These are phyloP conservation scores for Cucumis melo DNA, from an alignment of 306 rosid species.

Conservation along the genomic window DNA sequence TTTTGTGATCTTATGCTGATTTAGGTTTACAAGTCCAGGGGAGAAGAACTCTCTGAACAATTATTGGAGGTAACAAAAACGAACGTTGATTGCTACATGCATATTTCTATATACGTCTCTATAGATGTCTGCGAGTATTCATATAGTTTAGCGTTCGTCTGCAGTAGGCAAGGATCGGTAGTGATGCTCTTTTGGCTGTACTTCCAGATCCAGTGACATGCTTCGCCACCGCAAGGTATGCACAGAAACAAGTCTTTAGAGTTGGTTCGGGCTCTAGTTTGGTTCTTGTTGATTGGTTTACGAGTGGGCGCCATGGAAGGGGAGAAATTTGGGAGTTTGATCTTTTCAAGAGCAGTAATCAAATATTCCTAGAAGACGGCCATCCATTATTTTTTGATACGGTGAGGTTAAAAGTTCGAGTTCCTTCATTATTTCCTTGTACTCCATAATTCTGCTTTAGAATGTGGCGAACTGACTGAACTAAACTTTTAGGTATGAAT, in stretches of 20 bases:
- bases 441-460: neutral
- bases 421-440: neutral
- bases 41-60: slow-evolving; percentile 59
- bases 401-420: slow-evolving; percentile 26
- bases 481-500: neutral
- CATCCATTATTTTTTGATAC: slow-evolving; percentile 72
- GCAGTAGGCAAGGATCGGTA: slow-evolving; percentile 78
- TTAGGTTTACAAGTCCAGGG: slow-evolving; percentile 76
- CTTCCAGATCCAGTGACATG: slow-evolving; percentile 98
- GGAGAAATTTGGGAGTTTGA: slow-evolving; percentile 95
- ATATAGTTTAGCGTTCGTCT: slow-evolving; percentile 8
- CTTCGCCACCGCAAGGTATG: slow-evolving; percentile 80
- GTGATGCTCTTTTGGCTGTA: slow-evolving; percentile 60
- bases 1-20: neutral
- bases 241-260: slow-evolving; percentile 72
- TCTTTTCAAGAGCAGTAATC: slow-evolving; percentile 64
- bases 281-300: slow-evolving; percentile 91
- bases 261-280: slow-evolving; percentile 52
- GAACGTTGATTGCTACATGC: neutral
- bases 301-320: slow-evolving; percentile 85
- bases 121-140: neutral
- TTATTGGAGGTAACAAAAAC: slow-evolving; percentile 34
- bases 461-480: neutral
- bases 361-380: slow-evolving; percentile 53
- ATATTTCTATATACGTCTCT: neutral